Evolutionary conservation across 164 flowering plant genomes (phyloP), one percentile per base, ranked within the genome.

Genomic region (Santalum album): DNA sequence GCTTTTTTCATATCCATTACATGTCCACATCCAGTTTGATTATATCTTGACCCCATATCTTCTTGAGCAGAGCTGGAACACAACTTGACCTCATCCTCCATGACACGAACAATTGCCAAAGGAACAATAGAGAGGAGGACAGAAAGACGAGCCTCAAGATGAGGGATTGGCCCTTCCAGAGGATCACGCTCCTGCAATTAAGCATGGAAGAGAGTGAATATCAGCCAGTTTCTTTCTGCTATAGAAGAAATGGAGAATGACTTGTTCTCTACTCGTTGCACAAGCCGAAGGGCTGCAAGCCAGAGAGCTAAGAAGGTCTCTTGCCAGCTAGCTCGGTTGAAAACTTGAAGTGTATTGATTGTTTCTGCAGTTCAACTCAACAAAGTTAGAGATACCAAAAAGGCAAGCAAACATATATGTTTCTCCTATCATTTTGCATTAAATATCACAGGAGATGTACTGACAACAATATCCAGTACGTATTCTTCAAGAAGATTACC

Each of bases 81-180:
- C 20, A 60, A 27, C 26, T 66, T 55, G 53, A 55, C 65, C 49
- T 78, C 84, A 55, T 84, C 80, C 46, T 81, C 78, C 64, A 91
- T 46, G 57, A 91, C 59, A 60, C 72, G 70, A 56, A 63, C 76
- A 74, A 88, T 77, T 1, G 90, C 81, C 71, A 88, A 74, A 23
- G 95, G 81, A 21, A 72, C 74, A 56, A 88, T 78, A 38, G 83
- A 84, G 66, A 91, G 63, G 51, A 91, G 84, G 66, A 84, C 57
- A 67, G 90, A 81, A 57, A 91, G 74, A 35, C 98, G 88, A 39
- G 96, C 64, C 63, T 86, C 96, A 51, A 88, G 88, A 66, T 84
- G 96, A 27, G 98, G 96, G 27, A 84, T 62, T 22, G 98, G 98
- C 32, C 96, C 98, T 70, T 91, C 98, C 22, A 75, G 57, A 54